These are phyloP conservation scores for Fomitopsis palustris DNA, from an alignment of 1,284 basidiomycete species.

Conservation along the genomic window DNA sequence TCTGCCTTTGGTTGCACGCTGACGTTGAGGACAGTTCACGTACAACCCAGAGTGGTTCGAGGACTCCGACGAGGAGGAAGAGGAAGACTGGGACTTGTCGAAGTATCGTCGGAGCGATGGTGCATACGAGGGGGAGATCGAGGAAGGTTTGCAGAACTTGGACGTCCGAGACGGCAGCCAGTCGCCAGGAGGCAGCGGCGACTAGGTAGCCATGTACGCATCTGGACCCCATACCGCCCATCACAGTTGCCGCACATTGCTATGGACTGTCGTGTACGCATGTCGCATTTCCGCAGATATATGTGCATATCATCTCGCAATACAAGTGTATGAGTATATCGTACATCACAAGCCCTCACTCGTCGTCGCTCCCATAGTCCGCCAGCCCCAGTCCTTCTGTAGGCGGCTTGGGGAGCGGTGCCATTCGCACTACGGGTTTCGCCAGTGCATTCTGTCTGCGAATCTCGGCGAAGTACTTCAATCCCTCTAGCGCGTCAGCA, in stretches of 20 bases:
- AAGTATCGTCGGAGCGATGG: constrained; percentile 64
- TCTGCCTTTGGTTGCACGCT: constrained; percentile 7
- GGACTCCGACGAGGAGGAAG: constrained; percentile 78
- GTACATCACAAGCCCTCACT: constrained; percentile 30
- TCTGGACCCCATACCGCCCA: too few relatives aligned
- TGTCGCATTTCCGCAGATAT: constrained; percentile 7
- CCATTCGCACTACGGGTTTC: constrained; percentile 24
- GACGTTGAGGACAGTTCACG: constrained; percentile 60
- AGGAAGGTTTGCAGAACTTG: constrained; percentile 31
- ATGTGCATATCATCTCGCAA: constrained; percentile 11
- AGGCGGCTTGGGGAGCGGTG: constrained; percentile 29
- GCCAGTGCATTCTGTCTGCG: constrained; percentile 50
- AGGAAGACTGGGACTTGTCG: constrained; percentile 70
- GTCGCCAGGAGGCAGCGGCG: constrained; percentile 15
- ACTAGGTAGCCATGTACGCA: constrained; percentile 4
- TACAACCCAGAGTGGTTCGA: constrained; percentile 96
- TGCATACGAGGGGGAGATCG: constrained; percentile 46
- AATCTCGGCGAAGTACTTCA: constrained; percentile 85
- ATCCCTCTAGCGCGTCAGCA: constrained; percentile 78
- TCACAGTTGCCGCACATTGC: constrained; percentile 4
- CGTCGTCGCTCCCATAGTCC: constrained; percentile 78
- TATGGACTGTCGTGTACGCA: constrained; percentile 9
- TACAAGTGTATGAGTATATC: constrained; percentile 4
- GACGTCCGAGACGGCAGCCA: constrained; percentile 15
- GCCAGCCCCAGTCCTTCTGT: constrained; percentile 51